phyloP scores from a whole-genome alignment of 108 stramenopile species.

The Nitzschia sp. region DNA sequence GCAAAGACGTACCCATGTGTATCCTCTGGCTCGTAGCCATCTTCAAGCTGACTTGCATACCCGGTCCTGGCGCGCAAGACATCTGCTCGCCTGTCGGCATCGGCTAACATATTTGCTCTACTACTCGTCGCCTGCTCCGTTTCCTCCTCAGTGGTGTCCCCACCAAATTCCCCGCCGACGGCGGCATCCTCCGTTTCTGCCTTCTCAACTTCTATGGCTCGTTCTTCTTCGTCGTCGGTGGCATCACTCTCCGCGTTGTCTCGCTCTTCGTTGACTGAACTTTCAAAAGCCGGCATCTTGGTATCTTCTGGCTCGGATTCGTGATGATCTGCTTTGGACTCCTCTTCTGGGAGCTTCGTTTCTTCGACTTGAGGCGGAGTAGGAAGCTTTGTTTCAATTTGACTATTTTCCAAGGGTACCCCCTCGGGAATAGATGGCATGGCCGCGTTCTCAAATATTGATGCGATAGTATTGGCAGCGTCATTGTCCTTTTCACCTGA shows the following conservation, averaged over 20 bases:
- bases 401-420: too few relatives aligned
- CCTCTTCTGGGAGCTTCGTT: too few relatives aligned
- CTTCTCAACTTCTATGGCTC: slow-evolving; percentile 3
- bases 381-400: too few relatives aligned
- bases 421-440: too few relatives aligned
- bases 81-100: slow-evolving; percentile 22
- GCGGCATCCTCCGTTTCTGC: slow-evolving; percentile 23
- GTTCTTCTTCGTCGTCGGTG: slow-evolving; percentile 16
- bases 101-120: slow-evolving; percentile 20
- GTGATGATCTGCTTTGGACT: too few relatives aligned
- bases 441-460: neutral
- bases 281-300: neutral
- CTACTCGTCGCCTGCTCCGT: neutral
- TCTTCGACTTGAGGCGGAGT: too few relatives aligned
- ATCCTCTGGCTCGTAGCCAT: slow-evolving; percentile 44
- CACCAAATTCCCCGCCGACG: slow-evolving; percentile 28
- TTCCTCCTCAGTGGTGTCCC: slow-evolving; percentile 35
- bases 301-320: too few relatives aligned
- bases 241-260: slow-evolving; percentile 12
- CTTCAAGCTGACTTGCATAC: slow-evolving; percentile 31
- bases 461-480: neutral
- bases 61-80: slow-evolving; percentile 1
- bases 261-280: neutral
- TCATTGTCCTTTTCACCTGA: neutral
- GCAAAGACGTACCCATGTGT: slow-evolving; percentile 42